Evolutionary conservation across 345 rosid species (phyloP).

Genomic region (Populus tremula): DNA sequence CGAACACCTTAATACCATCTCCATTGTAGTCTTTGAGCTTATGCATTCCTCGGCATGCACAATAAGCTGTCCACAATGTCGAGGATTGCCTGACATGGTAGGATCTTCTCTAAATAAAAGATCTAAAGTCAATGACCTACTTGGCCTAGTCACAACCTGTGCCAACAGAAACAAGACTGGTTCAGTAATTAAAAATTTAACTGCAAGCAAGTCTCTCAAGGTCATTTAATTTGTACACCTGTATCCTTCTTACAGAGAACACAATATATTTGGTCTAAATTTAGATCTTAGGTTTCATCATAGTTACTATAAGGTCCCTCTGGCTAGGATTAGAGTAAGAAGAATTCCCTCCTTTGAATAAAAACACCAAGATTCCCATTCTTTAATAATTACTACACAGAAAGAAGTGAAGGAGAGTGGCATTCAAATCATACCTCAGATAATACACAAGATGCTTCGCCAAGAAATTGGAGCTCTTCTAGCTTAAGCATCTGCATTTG

Average conservation of each 20-base stretch:
- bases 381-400: not conserved
- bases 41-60: constrained; percentile 85
- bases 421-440: constrained; percentile 50
- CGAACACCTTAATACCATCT: constrained; percentile 71
- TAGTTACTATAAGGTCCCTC: not conserved
- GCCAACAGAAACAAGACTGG: constrained; percentile 5
- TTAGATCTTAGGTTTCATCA: not conserved
- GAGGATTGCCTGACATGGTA: constrained; percentile 34
- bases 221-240: not conserved
- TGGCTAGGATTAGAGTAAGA: not conserved
- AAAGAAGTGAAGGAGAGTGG: constrained; percentile 2
- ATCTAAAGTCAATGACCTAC: constrained; percentile 48
- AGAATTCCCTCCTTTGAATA: not conserved
- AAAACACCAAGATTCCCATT: not conserved
- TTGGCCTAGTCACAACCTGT: constrained; percentile 56
- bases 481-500: constrained; percentile 62
- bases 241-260: not conserved
- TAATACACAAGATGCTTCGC: constrained; percentile 56
- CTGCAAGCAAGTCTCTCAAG: not conserved
- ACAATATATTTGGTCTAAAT: not conserved
- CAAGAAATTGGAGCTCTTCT: constrained; percentile 72
- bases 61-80: constrained; percentile 53
- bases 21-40: constrained; percentile 63
- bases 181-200: not conserved
- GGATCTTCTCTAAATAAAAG: constrained; percentile 55